A percentile compares a stretch with the other conserved stretches of the same genome.
Evolutionary conservation across 331 rosid genomes (phyloP).

Genomic region (Acacia pycnantha): DNA sequence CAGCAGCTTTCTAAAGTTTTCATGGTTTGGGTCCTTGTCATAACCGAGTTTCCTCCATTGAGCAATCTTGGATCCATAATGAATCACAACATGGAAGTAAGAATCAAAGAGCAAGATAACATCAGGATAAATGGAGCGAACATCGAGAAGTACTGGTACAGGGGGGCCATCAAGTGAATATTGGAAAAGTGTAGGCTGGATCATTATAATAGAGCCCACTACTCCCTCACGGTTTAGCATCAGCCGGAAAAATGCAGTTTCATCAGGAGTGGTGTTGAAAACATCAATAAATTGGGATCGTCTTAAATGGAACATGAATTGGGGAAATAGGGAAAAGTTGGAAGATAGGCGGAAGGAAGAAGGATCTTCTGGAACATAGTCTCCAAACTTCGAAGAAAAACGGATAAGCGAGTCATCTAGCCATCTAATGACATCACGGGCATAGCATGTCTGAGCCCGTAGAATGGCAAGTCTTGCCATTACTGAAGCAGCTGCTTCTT

Average conservation of each 20-base stretch:
- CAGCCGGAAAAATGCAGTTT: slow-evolving; percentile 80
- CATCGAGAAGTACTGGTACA: slow-evolving; percentile 78
- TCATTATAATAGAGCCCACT: slow-evolving; percentile 87
- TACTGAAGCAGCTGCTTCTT: slow-evolving; percentile 91
- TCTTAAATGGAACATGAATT: slow-evolving; percentile 86
- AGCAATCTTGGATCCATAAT: slow-evolving; percentile 80
- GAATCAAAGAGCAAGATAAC: slow-evolving; percentile 89
- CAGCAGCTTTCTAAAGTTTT: slow-evolving; percentile 77
- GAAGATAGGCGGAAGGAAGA: slow-evolving; percentile 80
- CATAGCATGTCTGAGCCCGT: slow-evolving; percentile 69
- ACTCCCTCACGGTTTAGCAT: slow-evolving; percentile 92
- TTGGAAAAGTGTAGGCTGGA: slow-evolving; percentile 87
- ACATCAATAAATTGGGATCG: slow-evolving; percentile 93
- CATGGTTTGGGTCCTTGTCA: slow-evolving; percentile 78
- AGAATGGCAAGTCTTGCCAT: slow-evolving; percentile 87
- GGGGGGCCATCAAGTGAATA: slow-evolving; percentile 97
- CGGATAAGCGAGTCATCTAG: slow-evolving; percentile 68
- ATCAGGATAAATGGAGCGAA: slow-evolving; percentile 79
- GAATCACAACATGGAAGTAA: slow-evolving; percentile 85
- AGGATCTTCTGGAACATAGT: slow-evolving; percentile 83
- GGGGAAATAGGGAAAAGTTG: slow-evolving; percentile 90
- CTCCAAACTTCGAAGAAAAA: slow-evolving; percentile 88
- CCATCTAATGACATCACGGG: slow-evolving; percentile 93
- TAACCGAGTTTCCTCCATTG: slow-evolving; percentile 93
- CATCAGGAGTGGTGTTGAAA: slow-evolving; percentile 80